Evolutionary conservation across 2,329 filamentous ascomycete genomes (phyloP), one percentile per base, ranked within the genome.

Genomic region (Clarireedia sp.): DNA sequence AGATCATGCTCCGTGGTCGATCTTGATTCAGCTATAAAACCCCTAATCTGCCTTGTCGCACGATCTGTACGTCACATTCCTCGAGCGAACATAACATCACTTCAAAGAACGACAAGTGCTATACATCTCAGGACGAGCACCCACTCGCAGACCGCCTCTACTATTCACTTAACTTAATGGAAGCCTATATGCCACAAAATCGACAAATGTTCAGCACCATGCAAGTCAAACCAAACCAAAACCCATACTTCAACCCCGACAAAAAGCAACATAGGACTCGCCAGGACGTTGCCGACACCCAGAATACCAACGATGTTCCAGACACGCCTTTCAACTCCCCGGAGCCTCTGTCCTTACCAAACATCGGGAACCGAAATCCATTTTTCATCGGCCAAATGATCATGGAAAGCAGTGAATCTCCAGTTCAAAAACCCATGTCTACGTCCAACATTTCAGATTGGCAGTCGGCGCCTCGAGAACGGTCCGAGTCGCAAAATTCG

Each of bases 261-360:
- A 54, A 54, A 17, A 54, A 21, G 38, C n/a, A 38, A n/a, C 51
- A 48, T 5, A 29, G 43, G n/a, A 48, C 44, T 16, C 51, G 51
- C 3, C 23, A 38, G n/a, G 43, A 54, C 44, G 14, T 48, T 24
- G 38, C 44, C 21, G 29, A 54, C 4, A 48, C 44, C 26, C 29
- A 54, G 4, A 48, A 29, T 16, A 29, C 51, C 19, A 44, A 54
- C 33, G 38, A n/a, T 44, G 51, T 54, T 17, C 51, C 51, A 26
- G 51, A 54, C 14, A 54, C 51, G 16, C 51, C 51, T 8, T 41
- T 54, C 23, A 54, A 54, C n/a, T 54, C 51, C 23, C 51, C 51
- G 3, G 48, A 29, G 29, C 33, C 44, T 29, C 47, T 48, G 21
- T 48, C 33, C 17, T 40, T 38, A 5, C 16, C 44, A 12, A 36